Evolutionary conservation across 805 yeast genomes (phyloP).

Genomic region (Saturnispora saitoi): DNA sequence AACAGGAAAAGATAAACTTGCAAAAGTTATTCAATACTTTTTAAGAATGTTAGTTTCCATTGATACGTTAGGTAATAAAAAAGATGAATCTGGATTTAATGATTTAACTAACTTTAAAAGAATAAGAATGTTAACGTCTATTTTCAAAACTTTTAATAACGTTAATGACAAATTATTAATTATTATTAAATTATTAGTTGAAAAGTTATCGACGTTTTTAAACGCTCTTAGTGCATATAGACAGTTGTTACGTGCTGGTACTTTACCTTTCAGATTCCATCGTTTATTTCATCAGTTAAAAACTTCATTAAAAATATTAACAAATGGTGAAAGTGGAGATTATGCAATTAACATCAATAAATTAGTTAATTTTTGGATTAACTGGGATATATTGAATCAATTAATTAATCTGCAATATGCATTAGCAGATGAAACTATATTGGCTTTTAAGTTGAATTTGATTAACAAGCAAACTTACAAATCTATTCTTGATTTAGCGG

Average conservation of each 20-base stretch:
- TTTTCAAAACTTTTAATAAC: conserved; percentile 20
- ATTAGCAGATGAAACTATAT: conserved; percentile 52
- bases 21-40: conserved; percentile 53
- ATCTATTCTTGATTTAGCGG: conserved; percentile 29
- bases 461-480: conserved; percentile 34
- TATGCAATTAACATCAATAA: conserved; percentile 16
- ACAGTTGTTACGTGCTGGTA: conserved; percentile 63
- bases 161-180: conserved; percentile 24
- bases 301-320: conserved; percentile 15
- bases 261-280: conserved; percentile 51
- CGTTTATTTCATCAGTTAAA: conserved; percentile 29
- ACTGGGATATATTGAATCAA: conserved; percentile 41
- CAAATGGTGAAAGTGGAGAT: conserved; percentile 10
- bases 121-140: neutral
- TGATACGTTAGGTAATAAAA: neutral
- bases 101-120: neutral
- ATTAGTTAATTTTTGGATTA: conserved; percentile 30
- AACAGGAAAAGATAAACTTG: conserved; percentile 65
- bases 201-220: conserved; percentile 14
- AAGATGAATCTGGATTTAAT: neutral
- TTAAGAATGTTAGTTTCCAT: conserved; percentile 39
- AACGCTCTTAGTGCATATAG: conserved; percentile 48
- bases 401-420: conserved; percentile 53
- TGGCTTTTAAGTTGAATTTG: conserved; percentile 51
- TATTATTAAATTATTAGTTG: conserved; percentile 6